Evolutionary conservation across 345 rosid species (phyloP).

Genomic region (Erysimum cheiranthoides): DNA sequence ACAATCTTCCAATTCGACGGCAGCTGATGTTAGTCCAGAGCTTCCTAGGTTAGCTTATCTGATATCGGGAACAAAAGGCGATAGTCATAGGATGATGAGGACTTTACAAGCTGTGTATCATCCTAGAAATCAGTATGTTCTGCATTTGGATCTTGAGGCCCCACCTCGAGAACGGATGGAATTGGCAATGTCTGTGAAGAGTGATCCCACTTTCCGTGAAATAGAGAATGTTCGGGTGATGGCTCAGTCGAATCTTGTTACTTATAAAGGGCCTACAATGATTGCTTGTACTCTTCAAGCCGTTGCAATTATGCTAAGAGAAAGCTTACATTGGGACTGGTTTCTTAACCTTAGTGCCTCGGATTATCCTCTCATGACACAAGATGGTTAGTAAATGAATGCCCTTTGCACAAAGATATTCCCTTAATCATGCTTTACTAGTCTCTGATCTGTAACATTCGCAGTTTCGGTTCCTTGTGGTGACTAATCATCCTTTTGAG

Average conservation of each 20-base stretch:
- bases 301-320: constrained; percentile 75
- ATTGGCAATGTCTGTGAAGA: constrained; percentile 68
- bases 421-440: not conserved
- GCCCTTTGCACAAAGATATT: not conserved
- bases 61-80: constrained; percentile 94
- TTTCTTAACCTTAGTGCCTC: constrained; percentile 94
- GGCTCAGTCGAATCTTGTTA: constrained; percentile 90
- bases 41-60: constrained; percentile 88
- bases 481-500: not conserved
- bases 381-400: constrained; percentile 72
- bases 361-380: constrained; percentile 91
- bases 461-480: not conserved
- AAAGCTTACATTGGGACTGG: constrained; percentile 95
- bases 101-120: constrained; percentile 93
- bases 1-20: constrained; percentile 41
- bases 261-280: constrained; percentile 96
- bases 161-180: constrained; percentile 88
- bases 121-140: constrained; percentile 92
- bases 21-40: constrained; percentile 39
- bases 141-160: constrained; percentile 94
- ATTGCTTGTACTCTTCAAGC: constrained; percentile 94
- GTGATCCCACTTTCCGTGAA: constrained; percentile 66
- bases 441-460: not conserved
- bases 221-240: constrained; percentile 91
- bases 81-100: constrained; percentile 90